phyloP scores from a whole-genome alignment of 1,284 basidiomycete genomes.

The Takashimella koratensis region DNA sequence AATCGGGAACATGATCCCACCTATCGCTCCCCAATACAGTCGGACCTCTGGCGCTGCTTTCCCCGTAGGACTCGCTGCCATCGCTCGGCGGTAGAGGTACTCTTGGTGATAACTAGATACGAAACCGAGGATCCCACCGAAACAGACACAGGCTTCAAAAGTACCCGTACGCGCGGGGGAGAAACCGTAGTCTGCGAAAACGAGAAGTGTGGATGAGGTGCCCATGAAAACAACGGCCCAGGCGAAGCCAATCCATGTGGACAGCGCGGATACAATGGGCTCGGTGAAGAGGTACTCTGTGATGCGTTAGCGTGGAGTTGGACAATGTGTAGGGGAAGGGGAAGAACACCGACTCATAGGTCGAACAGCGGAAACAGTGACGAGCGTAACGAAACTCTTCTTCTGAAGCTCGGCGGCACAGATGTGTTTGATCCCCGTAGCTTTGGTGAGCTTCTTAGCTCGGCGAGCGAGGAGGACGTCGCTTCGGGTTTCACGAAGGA shows the following conservation, averaged over 20 bases:
- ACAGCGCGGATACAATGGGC: conserved; percentile 50
- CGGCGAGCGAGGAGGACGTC: conserved; percentile 51
- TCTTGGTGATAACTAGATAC: conserved; percentile 57
- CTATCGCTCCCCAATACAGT: conserved; percentile 47
- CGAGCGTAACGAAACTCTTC: conserved; percentile 33
- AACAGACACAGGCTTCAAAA: conserved; percentile 44
- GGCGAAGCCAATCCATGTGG: conserved; percentile 50
- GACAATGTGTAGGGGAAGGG: too few species aligned
- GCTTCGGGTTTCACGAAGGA: conserved; percentile 47
- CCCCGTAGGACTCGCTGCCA: conserved; percentile 30
- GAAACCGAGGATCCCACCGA: conserved; percentile 68
- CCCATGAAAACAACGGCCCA: conserved; percentile 45
- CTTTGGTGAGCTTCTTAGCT: conserved; percentile 42
- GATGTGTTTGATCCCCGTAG: conserved; percentile 45
- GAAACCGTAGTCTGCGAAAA: conserved; percentile 41
- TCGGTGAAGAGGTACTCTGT: conserved; percentile 49
- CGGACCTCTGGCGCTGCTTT: conserved; percentile 51
- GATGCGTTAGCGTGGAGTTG: conserved; percentile 12
- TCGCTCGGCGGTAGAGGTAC: conserved; percentile 27
- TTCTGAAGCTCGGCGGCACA: conserved; percentile 39
- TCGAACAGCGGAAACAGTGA: conserved; percentile 40
- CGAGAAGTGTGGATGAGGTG: conserved; percentile 29
- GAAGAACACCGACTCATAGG: conserved; percentile 33
- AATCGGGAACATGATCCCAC: conserved; percentile 42
- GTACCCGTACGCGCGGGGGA: conserved; percentile 29